Evolutionary conservation across 2,329 filamentous ascomycete genomes (phyloP), one percentile per base, ranked within the genome.

Genomic region (Fusarium nematophilum): DNA sequence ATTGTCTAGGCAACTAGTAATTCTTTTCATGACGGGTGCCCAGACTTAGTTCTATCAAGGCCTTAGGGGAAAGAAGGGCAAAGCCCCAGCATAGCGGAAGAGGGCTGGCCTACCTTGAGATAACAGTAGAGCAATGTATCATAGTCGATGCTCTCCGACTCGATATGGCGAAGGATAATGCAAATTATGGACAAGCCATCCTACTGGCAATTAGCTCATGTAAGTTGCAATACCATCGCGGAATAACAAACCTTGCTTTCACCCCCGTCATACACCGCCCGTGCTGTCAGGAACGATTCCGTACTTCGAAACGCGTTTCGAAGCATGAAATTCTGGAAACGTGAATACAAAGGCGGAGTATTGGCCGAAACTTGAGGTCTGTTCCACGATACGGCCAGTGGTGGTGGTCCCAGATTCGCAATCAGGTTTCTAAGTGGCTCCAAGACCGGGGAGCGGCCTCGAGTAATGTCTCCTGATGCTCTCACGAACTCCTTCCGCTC

Each of bases 301-400:
- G 83, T 85, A 62, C 84, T 86, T 30, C 85, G 81, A 61, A 88
- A 87, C 2, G 87, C 87, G 69, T 90, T 89, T 14, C 84, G 83
- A 38, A 90, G 79, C 88, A 90, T 90, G 66, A 90, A 90, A 62
- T 90, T 86, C 62, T 90, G 88, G 62, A 90, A 90, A 18, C 86
- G 79, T 3, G 87, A 89, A 70, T 90, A 90, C 6, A 84, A 77
- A 1, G 86, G 84, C 5, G 87, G 87, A 14, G 75, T 84, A 60
- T 90, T 90, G 21, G 81, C 72, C 1, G 85, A 84, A n/a, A 90
- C 85, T 43, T 84, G 82, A 9, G 88, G 88, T 43, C 87, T 79
- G 61, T 89, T 90, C 86, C 88, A 90, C 1, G 87, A 89, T 6
- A 90, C 85, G 37, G 88, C 86, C 60, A 90, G 77, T 2, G 87